These are phyloP conservation scores for Suillus weaverae DNA, from an alignment of 768 basidiomycete genomes.

Conservation along the genomic window DNA sequence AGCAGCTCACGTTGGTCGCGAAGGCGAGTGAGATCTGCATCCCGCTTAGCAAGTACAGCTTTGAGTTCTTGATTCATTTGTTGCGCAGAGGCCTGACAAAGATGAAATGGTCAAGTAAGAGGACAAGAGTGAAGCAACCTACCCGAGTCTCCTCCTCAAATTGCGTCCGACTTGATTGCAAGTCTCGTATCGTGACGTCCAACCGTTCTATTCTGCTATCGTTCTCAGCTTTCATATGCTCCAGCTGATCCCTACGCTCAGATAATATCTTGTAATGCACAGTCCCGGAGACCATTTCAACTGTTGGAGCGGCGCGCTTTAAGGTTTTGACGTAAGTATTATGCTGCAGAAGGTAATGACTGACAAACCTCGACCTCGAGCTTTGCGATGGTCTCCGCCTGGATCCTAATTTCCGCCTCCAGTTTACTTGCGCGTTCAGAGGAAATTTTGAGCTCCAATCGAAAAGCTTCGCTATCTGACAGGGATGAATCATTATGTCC, in stretches of 20 bases:
- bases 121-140: constrained; percentile 23
- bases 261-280: constrained; percentile 56
- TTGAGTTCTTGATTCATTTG: constrained; percentile 65
- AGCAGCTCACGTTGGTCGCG: constrained; percentile 73
- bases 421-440: constrained; percentile 51
- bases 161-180: constrained; percentile 42
- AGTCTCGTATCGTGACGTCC: constrained; percentile 44
- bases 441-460: constrained; percentile 21
- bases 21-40: constrained; percentile 64
- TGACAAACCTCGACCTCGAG: constrained; percentile 48
- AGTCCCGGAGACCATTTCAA: constrained; percentile 47
- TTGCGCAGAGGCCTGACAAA: constrained; percentile 39
- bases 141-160: constrained; percentile 49
- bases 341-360: constrained; percentile 29
- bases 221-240: constrained; percentile 41
- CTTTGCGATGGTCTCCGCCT: constrained; percentile 46
- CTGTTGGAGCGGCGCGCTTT: constrained; percentile 31
- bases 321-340: constrained; percentile 15
- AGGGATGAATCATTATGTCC: constrained; percentile 41
- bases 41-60: constrained; percentile 57
- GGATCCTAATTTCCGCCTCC: constrained; percentile 43
- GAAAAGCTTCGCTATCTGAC: constrained; percentile 42
- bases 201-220: constrained; percentile 39
- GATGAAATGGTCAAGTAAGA: constrained; percentile 16
- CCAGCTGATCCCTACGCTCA: constrained; percentile 51